These are phyloP conservation scores for Yarrowia bubula DNA, from an alignment of 805 yeast genomes.

Conservation along the genomic window DNA sequence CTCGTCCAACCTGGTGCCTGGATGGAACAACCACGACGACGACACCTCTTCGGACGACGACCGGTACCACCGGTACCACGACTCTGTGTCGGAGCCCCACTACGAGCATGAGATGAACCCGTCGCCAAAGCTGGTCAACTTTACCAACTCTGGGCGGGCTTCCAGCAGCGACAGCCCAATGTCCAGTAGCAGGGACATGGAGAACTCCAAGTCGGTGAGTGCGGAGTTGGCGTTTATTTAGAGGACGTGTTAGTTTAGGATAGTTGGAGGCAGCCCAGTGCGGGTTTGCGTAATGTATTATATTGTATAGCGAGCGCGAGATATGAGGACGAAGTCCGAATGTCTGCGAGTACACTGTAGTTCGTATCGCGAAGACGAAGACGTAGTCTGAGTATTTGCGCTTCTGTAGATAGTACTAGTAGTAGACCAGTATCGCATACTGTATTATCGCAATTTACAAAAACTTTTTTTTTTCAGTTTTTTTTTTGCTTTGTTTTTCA, in stretches of 20 bases:
- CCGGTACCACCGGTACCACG: slow-evolving; percentile 24
- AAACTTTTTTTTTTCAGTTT: no score
- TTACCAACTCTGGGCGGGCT: slow-evolving; percentile 21
- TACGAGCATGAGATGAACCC: slow-evolving; percentile 19
- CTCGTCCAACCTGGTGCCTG: slow-evolving; percentile 5
- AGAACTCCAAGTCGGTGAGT: slow-evolving; percentile 18
- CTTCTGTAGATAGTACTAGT: no score
- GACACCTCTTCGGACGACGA: slow-evolving; percentile 25
- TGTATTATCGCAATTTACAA: no score
- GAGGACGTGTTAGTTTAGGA: neutral
- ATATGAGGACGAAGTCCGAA: no score
- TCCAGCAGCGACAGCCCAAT: slow-evolving; percentile 9
- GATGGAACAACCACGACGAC: slow-evolving; percentile 24
- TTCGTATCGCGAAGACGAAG: no score
- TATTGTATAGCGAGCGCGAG: neutral
- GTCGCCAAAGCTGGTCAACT: slow-evolving; percentile 23
- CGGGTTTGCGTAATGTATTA: slow-evolving; percentile 25
- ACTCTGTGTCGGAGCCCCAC: slow-evolving; percentile 22
- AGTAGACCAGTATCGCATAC: no score
- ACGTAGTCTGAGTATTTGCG: no score
- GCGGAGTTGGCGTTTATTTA: slow-evolving; percentile 27
- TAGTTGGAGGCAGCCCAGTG: slow-evolving; percentile 10
- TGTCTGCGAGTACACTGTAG: no score
- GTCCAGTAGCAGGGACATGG: slow-evolving; percentile 9
- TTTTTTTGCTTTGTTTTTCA: no score